Percentiles rank a stretch among this genome's conserved stretches.
Evolutionary conservation across 345 rosid species (phyloP).

Genomic region (Eucalyptus pauciflora): DNA sequence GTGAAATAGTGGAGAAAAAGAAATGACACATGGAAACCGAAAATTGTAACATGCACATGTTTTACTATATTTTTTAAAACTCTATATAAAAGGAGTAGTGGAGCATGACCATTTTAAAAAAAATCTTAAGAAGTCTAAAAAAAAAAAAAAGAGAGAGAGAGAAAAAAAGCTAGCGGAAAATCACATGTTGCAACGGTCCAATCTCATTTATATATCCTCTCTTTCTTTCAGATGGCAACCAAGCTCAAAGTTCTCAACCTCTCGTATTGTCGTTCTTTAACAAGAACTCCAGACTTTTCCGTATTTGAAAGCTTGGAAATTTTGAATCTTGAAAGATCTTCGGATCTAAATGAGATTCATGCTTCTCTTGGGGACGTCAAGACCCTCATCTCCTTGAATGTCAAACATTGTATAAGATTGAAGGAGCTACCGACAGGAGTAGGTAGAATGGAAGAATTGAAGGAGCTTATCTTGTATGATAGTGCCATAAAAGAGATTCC

Average conservation of each 20-base stretch:
- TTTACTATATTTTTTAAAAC: background rate
- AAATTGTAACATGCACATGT: background rate
- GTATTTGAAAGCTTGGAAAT: background rate
- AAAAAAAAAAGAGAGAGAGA: no score
- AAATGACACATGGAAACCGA: background rate
- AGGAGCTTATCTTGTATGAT: background rate
- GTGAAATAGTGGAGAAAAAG: background rate
- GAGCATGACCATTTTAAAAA: background rate
- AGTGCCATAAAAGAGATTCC: background rate
- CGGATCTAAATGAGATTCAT: background rate
- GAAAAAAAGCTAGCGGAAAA: background rate
- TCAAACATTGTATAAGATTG: background rate
- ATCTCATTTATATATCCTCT: no score
- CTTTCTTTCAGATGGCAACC: background rate
- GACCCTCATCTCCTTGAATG: background rate
- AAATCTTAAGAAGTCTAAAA: background rate
- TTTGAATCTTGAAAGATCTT: background rate
- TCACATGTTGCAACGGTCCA: background rate
- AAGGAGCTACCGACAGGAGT: background rate
- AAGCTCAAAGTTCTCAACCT: background rate
- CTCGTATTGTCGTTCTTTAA: background rate
- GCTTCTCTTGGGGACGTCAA: background rate
- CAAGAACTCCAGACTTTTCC: background rate
- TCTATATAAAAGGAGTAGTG: background rate
- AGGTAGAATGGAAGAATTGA: background rate